Evolutionary conservation across 805 yeast genomes (phyloP).

Genomic region (Myxozyma sirexii): DNA sequence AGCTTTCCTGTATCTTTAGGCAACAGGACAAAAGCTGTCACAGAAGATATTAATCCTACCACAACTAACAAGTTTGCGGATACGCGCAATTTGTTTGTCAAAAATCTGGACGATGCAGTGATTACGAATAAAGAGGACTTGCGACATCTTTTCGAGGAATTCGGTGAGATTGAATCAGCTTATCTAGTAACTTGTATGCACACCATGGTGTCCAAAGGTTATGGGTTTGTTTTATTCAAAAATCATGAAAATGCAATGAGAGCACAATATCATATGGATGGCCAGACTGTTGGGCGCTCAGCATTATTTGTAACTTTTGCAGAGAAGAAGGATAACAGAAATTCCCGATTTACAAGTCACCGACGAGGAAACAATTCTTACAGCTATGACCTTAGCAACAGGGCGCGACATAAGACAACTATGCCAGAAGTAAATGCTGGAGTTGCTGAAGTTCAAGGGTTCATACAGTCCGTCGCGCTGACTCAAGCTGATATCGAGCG

Average conservation of each 20-base stretch:
- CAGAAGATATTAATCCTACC: too few relatives aligned
- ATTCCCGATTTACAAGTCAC: neutral
- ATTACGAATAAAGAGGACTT: slow-evolving; percentile 17
- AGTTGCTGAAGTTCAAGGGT: too few relatives aligned
- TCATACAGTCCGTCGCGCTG: neutral
- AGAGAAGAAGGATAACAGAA: slow-evolving; percentile 3
- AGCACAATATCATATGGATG: slow-evolving; percentile 24
- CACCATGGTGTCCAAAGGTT: slow-evolving; percentile 19
- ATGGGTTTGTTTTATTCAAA: slow-evolving; percentile 30
- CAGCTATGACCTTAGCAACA: neutral
- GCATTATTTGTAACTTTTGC: slow-evolving; percentile 26
- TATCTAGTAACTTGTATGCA: slow-evolving; percentile 13
- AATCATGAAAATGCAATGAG: slow-evolving; percentile 20
- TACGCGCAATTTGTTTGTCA: slow-evolving; percentile 28
- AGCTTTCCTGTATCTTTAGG: too few relatives aligned
- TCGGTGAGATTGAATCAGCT: slow-evolving; percentile 21
- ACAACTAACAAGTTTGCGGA: neutral
- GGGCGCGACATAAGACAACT: neutral
- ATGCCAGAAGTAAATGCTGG: neutral
- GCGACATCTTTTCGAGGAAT: slow-evolving; percentile 15
- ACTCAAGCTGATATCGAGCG: neutral
- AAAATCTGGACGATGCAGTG: slow-evolving; percentile 25
- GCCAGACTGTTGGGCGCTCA: slow-evolving; percentile 19
- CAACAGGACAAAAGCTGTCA: too few relatives aligned
- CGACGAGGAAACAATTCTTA: neutral